Conservation (phyloP, 331 rosid genomes). For the Pyrus hybrid region DNA sequence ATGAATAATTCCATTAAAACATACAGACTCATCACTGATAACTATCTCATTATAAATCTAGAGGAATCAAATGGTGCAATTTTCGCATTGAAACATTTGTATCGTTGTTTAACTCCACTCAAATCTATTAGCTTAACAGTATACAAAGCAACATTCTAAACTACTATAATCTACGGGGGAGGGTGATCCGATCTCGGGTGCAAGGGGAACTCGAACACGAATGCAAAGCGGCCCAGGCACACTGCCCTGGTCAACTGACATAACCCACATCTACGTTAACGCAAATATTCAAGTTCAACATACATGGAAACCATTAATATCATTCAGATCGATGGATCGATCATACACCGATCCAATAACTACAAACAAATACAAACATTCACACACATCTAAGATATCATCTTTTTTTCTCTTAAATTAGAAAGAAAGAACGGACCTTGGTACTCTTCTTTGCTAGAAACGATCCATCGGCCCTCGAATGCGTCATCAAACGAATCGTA, state of each 20-base stretch:
- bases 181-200: too few relatives aligned
- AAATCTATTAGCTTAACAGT: too few relatives aligned
- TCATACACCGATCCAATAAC: not conserved
- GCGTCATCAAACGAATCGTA: slow-evolving; percentile 81
- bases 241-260: not conserved
- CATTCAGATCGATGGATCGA: not conserved
- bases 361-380: not conserved
- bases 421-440: slow-evolving; percentile 31
- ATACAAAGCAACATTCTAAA: too few relatives aligned
- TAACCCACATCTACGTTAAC: not conserved
- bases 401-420: not conserved
- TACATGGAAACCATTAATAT: not conserved
- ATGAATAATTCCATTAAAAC: too few relatives aligned
- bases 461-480: slow-evolving; percentile 76
- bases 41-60: too few relatives aligned
- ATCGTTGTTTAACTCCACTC: too few relatives aligned
- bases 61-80: too few relatives aligned
- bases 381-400: not conserved
- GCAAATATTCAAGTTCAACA: not conserved
- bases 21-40: too few relatives aligned
- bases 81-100: too few relatives aligned
- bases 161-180: too few relatives aligned
- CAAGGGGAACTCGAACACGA: not conserved
- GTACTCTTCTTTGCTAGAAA: slow-evolving; percentile 60
- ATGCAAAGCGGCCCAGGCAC: not conserved